phyloP scores from a whole-genome alignment of 2,329 filamentous ascomycete species.

The Colletotrichum sp. region DNA sequence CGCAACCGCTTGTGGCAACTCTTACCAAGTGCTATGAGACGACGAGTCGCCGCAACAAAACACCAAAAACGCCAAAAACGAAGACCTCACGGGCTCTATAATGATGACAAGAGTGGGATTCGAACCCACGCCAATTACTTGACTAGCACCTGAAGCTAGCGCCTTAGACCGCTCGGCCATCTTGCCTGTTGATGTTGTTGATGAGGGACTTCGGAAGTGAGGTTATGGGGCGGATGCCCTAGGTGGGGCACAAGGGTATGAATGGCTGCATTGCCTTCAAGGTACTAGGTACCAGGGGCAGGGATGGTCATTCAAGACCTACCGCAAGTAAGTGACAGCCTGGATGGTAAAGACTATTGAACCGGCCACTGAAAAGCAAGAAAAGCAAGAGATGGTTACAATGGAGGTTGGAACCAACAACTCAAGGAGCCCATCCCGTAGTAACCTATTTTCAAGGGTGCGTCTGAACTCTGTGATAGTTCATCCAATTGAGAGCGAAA shows the following conservation, averaged over 20 bases:
- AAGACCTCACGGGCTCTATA: neutral
- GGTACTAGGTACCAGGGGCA: neutral
- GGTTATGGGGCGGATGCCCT: neutral
- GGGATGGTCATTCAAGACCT: neutral
- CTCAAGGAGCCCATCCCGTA: neutral
- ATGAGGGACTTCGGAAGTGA: rapidly evolving
- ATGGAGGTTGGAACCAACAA: neutral
- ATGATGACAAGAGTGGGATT: neutral
- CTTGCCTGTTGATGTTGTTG: neutral
- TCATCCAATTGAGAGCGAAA: neutral
- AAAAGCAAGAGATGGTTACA: neutral
- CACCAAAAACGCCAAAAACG: neutral
- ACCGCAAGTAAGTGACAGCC: neutral
- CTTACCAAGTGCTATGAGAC: neutral
- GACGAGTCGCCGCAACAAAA: neutral
- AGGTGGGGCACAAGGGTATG: neutral
- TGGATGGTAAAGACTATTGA: neutral
- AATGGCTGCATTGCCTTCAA: neutral
- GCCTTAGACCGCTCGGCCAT: neutral
- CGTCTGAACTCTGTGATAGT: neutral
- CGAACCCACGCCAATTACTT: neutral
- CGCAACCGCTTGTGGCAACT: rapidly evolving
- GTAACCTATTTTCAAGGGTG: neutral
- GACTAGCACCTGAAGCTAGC: conserved; percentile 8
- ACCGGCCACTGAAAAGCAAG: neutral